A percentile compares a stretch with the other conserved stretches of the same genome.
Evolutionary conservation across 768 basidiomycete genomes (phyloP).

Genomic region (Podaxis rugospora): DNA sequence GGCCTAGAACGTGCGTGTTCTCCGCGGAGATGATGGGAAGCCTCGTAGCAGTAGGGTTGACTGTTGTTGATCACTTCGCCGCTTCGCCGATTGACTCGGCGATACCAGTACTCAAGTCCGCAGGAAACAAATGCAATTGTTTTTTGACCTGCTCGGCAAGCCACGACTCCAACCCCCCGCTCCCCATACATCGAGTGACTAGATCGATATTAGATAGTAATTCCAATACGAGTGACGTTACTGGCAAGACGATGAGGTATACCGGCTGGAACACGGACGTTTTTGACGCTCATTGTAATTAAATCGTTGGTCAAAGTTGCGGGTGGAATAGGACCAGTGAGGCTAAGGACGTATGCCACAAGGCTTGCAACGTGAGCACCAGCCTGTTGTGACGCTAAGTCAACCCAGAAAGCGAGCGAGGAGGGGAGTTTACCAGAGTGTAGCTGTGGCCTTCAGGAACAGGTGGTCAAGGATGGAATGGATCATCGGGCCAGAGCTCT

Average conservation of each 20-base stretch:
- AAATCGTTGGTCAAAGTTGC: conserved; percentile 3
- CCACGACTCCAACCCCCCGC: background rate
- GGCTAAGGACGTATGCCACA: conserved; percentile 12
- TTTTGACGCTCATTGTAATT: conserved; percentile 7
- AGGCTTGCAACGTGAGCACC: conserved; percentile 16
- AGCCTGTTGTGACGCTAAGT: conserved; percentile 1
- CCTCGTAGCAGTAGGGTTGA: background rate
- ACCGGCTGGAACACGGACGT: conserved; percentile 9
- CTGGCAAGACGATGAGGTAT: conserved; percentile 11
- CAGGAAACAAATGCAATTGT: background rate
- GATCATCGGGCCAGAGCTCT: background rate
- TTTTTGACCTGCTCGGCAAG: background rate
- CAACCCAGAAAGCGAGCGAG: background rate
- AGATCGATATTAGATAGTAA: background rate
- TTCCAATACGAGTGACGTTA: background rate
- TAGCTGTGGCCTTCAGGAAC: conserved; percentile 1
- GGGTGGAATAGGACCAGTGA: conserved; percentile 6
- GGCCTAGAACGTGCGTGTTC: background rate
- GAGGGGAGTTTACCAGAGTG: conserved; percentile 6
- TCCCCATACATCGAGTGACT: background rate
- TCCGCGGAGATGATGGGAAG: background rate
- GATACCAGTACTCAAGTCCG: too few relatives aligned
- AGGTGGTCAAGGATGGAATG: background rate
- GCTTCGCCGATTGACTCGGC: background rate
- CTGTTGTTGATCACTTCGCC: background rate